Evolutionary conservation across 805 yeast species (phyloP), one percentile per base, ranked within the genome.

Genomic region (Schizosaccharomyces pombe): DNA sequence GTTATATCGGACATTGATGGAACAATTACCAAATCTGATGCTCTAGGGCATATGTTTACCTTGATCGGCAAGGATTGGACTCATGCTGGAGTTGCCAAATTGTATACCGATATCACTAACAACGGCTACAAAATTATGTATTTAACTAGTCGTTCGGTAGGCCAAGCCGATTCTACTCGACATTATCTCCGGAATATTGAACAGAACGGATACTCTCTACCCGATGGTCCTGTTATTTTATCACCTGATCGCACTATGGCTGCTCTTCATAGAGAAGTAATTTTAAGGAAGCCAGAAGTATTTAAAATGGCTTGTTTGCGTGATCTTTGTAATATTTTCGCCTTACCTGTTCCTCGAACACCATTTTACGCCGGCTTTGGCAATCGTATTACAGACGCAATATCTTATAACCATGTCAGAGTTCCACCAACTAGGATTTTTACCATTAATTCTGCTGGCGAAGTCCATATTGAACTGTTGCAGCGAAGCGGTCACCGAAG

Each of bases 291-390:
- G 63, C 98, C 98, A 0, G 97, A 91, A 66, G 91, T 91, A n/a
- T 91, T 91, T 72, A 91, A 91, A 63, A 91, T 91, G 87, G 94
- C 98, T 1, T 89, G 97, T 66, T 70, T 91, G 57, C 78, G 80
- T 55, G 98, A 91, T 68, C 79, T 91, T 57, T 77, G 78, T 62
- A 75, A 79, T 49, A 70, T 91, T 22, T 89, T 82, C 66, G 75
- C 68, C 28, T 77, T 73, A 40, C 53, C 57, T 49, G 58, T 63
- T 54, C 69, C 75, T 52, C n/a, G 33, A n/a, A 82, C 89, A 0
- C 95, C 96, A 2, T 91, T 91, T 63, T 86, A 85, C 66, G 98
- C 98, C 12, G 98, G 98, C 0, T 91, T 91, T 66, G 98, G 98
- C 31, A 91, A 91, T 64, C 72, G 94, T 59, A 91, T 91, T 57